Percentiles rank a stretch among this genome's conserved stretches.
Conservation (phyloP, 2,329 filamentous ascomycete genomes). For the Fusarium nematophilum region DNA sequence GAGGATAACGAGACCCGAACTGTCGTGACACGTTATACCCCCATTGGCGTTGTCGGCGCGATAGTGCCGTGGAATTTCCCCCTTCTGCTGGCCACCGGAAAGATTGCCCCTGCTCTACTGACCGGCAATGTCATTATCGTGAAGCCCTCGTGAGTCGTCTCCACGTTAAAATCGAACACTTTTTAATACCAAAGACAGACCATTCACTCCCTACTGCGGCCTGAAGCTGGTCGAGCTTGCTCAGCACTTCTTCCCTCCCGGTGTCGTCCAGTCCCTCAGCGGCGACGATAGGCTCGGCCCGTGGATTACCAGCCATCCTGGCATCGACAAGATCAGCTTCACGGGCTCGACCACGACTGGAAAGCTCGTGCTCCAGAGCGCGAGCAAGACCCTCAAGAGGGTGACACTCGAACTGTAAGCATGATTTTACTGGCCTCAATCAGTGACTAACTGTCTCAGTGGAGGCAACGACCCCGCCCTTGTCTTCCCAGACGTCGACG, state of each 20-base stretch:
- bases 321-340: constrained; percentile 71
- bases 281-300: constrained; percentile 71
- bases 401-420: constrained; percentile 67
- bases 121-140: constrained; percentile 67
- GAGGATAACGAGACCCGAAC: constrained; percentile 49
- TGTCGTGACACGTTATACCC: constrained; percentile 51
- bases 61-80: constrained; percentile 70
- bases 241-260: constrained; percentile 67
- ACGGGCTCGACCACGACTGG: constrained; percentile 71
- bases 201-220: constrained; percentile 67
- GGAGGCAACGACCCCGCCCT: constrained; percentile 72
- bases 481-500: constrained; percentile 67
- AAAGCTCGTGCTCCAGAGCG: constrained; percentile 69
- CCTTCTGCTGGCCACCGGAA: constrained; percentile 62
- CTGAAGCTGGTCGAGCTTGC: constrained; percentile 72
- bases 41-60: constrained; percentile 57
- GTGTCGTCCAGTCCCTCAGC: constrained; percentile 70
- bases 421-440: fast-evolving
- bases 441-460: constrained; percentile 33
- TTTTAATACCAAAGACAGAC: constrained; percentile 27
- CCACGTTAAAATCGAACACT: fast-evolving
- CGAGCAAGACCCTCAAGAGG: constrained; percentile 67
- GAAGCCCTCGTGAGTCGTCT: constrained; percentile 58
- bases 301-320: constrained; percentile 68
- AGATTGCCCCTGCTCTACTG: constrained; percentile 67